Evolutionary conservation across 345 rosid genomes (phyloP), one percentile per base, ranked within the genome.

Genomic region (Isatis tinctoria): DNA sequence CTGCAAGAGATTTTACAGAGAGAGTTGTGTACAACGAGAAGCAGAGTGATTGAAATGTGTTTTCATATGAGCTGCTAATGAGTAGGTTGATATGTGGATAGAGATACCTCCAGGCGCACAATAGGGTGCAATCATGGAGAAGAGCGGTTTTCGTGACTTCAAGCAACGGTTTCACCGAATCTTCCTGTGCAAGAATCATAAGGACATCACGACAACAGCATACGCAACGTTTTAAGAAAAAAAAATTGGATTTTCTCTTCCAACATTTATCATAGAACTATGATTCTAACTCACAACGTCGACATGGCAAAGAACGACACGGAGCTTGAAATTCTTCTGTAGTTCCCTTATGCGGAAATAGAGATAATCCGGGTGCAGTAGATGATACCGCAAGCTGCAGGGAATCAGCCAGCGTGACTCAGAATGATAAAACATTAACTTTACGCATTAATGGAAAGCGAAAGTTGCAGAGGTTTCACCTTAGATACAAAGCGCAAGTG

Each of bases 271-370:
- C 41, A 36, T 24, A 8, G 3, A 59, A 11, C 61, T 4, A 24
- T 4, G 37, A n/a, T 35, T 16, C 0, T 2, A 3, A 73, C 89
- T 85, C 73, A 95, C 97, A 85, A 95, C 97, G 74, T 95, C 97
- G 67, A 95, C 87, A 79, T 90, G 97, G 76, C 99, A 95, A 16
- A 90, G 78, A 79, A 92, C 90, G 57, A 95, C 76, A 22, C 97
- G 90, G 70, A 95, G 93, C 80, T 90, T 87, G 81, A 83, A 95
- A 71, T 88, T 88, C 79, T 86, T 92, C 63, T 95, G 90, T 53
- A 95, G 81, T 76, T 95, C 99, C 78, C 97, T 92, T 58, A 92
- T 88, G 39, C 92, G 93, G 75, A 81, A 95, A 74, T 92, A 95
- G 44, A 95, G 85, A 70, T 95, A 95, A 74, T 95, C 99, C 5